A percentile compares a stretch with the other conserved stretches of the same genome.
These are phyloP conservation scores for Metschnikowia corniflorae DNA, from an alignment of 805 yeast species.

Conservation along the genomic window DNA sequence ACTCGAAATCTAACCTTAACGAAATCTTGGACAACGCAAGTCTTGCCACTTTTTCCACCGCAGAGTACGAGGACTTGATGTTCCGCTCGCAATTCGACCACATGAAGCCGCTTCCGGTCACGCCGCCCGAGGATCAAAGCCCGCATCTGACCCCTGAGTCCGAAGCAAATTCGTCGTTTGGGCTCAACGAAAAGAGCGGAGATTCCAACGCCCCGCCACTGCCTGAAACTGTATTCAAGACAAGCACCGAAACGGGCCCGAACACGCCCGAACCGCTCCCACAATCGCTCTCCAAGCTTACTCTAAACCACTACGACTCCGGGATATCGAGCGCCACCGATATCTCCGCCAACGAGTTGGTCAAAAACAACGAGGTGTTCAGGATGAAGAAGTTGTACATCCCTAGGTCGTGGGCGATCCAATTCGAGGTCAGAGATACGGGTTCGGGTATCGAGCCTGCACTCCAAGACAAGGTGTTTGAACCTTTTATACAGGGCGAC, in stretches of 20 bases:
- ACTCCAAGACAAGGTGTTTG: conserved; percentile 81
- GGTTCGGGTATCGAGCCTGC: conserved; percentile 92
- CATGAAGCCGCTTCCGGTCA: conserved; percentile 14
- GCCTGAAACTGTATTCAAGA: conserved; percentile 2
- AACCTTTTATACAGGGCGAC: conserved; percentile 96
- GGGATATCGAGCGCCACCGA: conserved; percentile 3
- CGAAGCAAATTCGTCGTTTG: conserved; percentile 1
- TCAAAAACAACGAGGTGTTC: conserved; percentile 34
- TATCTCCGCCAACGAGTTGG: conserved; percentile 25
- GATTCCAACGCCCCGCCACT: conserved; percentile 1
- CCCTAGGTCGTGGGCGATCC: conserved; percentile 53
- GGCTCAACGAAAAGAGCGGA: conserved; percentile 1
- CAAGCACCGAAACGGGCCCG: too few species aligned
- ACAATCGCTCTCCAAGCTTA: conserved; percentile 1
- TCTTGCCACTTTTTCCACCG: conserved; percentile 33
- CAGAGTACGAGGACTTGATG: conserved; percentile 36
- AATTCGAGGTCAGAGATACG: conserved; percentile 78
- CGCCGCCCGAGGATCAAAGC: conserved; percentile 3
- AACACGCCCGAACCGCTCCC: not conserved
- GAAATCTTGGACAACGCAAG: conserved; percentile 17
- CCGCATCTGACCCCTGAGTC: not conserved
- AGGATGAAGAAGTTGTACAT: conserved; percentile 32
- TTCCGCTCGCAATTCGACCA: conserved; percentile 36
- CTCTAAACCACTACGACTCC: conserved; percentile 4
- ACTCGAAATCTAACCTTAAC: conserved; percentile 2